Evolutionary conservation across 2,329 filamentous ascomycete species (phyloP).

Genomic region (Xylariales sp.): DNA sequence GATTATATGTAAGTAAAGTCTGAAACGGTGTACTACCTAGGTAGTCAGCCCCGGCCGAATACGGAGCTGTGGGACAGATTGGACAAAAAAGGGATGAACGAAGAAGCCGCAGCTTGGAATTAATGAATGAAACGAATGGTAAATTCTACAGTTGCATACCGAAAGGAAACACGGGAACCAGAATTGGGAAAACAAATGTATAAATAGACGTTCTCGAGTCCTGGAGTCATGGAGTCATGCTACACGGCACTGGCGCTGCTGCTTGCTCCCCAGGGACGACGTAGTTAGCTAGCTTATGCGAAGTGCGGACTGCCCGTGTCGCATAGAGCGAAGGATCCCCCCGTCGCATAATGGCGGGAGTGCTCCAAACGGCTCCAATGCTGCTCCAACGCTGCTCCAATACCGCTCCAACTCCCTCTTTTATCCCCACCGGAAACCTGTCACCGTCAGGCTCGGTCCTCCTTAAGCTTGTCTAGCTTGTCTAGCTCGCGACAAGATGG

Average conservation of each 20-base stretch:
- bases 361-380: background rate
- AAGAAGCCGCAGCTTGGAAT: background rate
- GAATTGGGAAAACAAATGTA: constrained; percentile 21
- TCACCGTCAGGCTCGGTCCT: background rate
- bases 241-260: background rate
- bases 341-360: constrained; percentile 11
- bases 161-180: background rate
- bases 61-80: constrained; percentile 23
- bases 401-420: constrained; percentile 15
- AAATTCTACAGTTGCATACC: constrained; percentile 2
- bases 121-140: background rate
- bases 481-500: background rate
- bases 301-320: constrained; percentile 34
- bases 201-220: constrained; percentile 31
- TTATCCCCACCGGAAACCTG: constrained; percentile 16
- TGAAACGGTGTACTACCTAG: background rate
- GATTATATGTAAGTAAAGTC: background rate
- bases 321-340: constrained; percentile 29
- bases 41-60: constrained; percentile 22
- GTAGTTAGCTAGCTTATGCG: constrained; percentile 10
- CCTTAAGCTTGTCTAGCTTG: background rate
- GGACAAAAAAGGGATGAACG: constrained; percentile 5
- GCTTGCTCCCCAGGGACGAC: background rate
- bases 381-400: too few species aligned
- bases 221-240: constrained; percentile 9